Conservation (phyloP, 306 rosid species). For the Quillaja saponaria region DNA sequence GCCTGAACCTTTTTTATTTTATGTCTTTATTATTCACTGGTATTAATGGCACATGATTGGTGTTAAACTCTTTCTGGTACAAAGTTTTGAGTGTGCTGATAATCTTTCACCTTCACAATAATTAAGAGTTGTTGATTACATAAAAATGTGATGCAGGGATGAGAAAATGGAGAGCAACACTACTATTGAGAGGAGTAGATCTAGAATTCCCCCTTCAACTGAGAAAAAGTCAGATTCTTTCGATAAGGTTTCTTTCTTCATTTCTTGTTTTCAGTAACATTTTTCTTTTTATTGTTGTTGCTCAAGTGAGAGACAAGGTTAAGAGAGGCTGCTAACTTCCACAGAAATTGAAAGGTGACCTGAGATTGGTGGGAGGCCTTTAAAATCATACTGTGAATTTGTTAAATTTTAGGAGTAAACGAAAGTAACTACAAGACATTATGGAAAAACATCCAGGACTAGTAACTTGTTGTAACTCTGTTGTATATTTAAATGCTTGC, state of each 20-base stretch:
- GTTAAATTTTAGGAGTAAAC: too few species aligned
- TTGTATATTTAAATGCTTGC: too few species aligned
- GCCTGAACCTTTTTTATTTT: neutral
- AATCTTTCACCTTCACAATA: neutral
- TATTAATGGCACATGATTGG: slow-evolving; percentile 8
- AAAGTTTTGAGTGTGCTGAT: neutral
- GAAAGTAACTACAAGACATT: too few species aligned
- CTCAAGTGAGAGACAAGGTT: neutral
- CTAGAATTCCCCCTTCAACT: slow-evolving; percentile 38
- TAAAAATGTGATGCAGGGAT: slow-evolving; percentile 64
- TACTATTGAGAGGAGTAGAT: slow-evolving; percentile 42
- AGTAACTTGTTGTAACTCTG: too few species aligned
- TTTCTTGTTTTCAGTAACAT: neutral
- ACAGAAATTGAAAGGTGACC: slow-evolving; percentile 3
- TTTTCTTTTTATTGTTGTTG: neutral
- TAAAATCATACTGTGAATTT: neutral
- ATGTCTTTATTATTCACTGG: slow-evolving; percentile 7
- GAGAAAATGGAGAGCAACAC: slow-evolving; percentile 41
- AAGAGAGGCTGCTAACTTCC: slow-evolving; percentile 14
- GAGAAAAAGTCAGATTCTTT: slow-evolving; percentile 69
- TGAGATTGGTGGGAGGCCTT: slow-evolving; percentile 18
- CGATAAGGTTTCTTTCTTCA: slow-evolving; percentile 63
- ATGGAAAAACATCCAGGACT: too few species aligned
- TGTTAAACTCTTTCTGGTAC: slow-evolving; percentile 1
- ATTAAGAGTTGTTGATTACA: too few species aligned